Base-by-base conservation (phyloP, 805 yeast genomes). In the Dipodascus geniculatus region DNA sequence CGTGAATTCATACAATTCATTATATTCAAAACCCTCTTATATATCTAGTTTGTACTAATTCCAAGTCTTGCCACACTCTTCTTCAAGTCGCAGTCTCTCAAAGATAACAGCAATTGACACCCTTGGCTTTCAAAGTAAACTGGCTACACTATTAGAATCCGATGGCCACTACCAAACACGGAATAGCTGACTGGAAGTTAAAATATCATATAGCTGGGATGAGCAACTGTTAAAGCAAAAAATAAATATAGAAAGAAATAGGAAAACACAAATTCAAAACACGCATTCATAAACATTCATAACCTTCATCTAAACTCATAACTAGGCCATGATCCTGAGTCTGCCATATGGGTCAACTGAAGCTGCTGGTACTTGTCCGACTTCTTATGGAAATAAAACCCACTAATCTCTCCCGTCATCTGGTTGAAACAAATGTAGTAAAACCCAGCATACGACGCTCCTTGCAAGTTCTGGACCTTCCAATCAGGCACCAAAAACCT, bases 401-500 rank as follows among this genome's bases (percentile, higher is more conserved):
- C 98, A 50, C 78, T 74, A 23, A 90, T 79, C 3, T 80, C 71
- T 3, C 96, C 96, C 1, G 83, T 81, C 3, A 73, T 56, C 63
- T 87, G 90, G 67, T 86, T 86, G 61, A 89, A 82, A 48, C 88
- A 87, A 24, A 89, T 79, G 65, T 89, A 90, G 68, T 90, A 90
- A 65, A 89, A 89, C 0, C 98, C 98, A 48, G 89, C 96, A 67
- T 83, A 90, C 1, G 95, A 85, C 0, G 96, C 96, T 16, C 78
- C 91, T 58, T 71, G 72, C 54, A 78, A 78, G 59, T 75, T 79
- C 56, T 73, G 77, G n/a, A 83, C 70, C 54, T 71, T 68, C 28
- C 88, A 81, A 68, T 88, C 95, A 0, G 96, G 95, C 6, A 86
- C 82, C 56, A 90, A 69, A 63, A 88, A 88, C 62, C 82, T 79